Base-by-base conservation (phyloP, 306 rosid species). In the Dalbergia oliveri region DNA sequence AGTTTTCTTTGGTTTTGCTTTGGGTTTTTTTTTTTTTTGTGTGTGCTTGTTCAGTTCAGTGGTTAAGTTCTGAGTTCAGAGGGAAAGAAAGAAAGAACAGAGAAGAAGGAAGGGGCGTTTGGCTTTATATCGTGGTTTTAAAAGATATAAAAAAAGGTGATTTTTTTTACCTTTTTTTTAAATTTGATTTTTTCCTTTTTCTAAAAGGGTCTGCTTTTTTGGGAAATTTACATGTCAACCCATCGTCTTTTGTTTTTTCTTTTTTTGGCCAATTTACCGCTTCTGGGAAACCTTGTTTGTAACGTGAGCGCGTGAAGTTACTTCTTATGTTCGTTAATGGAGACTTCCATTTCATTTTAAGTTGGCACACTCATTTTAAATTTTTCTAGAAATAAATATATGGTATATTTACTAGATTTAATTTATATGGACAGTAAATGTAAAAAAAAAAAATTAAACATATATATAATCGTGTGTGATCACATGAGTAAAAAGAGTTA, bases 51-150 rank as follows among this genome's bases (percentile, higher is more conserved):
- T 4, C 56, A 19, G 34, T 23, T 26, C 9, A 49, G 73, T 12
- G 16, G 18, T 37, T 13, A 15, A 11, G 54, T 11, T 49, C 16
- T 50, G 16, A 50, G 57, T 12, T 50, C 11, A 59, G 37, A 23
- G 37, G 11, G 15, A 9, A 11, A 18, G 50, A 44, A 68, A 63
- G 82, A 72, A 49, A 33, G 58, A 21, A 69, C 35, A 14, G 56
- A 31, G n/a, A 56, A 68, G 43, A 33, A 49, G 58, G 5, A 47
- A 12, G 43, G 31, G 18, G 66, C 9, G 53, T 76, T 74, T 41
- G 88, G 79, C 88, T 85, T 89, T 87, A 62, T 84, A 26, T 26
- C 63, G 69, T 26, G 61, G 44, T 81, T 80, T 26, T 23, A 73
- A 81, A 79, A 84, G 79, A 9, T 11, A 47, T 1, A 26, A 26